phyloP scores from a whole-genome alignment of 2,329 filamentous ascomycete species.

The Pezicula carpinea region DNA sequence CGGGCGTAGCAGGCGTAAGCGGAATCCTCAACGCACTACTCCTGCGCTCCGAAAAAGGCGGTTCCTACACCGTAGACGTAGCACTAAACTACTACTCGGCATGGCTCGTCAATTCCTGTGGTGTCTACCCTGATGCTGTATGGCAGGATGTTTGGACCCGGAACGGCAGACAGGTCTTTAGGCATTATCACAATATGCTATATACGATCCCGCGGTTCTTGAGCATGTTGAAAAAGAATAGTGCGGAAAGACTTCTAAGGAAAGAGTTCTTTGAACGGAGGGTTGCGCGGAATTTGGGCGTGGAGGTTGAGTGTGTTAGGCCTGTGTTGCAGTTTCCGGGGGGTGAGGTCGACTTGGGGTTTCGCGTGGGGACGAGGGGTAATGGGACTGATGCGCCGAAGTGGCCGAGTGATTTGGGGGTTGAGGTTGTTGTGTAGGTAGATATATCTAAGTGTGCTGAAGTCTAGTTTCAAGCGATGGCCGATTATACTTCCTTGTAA shows the following conservation, averaged over 20 bases:
- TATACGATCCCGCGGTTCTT: slow-evolving; percentile 36
- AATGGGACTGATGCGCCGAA: slow-evolving; percentile 44
- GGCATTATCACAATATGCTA: slow-evolving; percentile 45
- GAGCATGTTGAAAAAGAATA: slow-evolving; percentile 35
- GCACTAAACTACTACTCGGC: slow-evolving; percentile 38
- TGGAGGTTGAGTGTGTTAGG: slow-evolving; percentile 35
- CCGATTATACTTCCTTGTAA: no score
- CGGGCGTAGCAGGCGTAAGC: slow-evolving; percentile 36
- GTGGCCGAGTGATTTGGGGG: slow-evolving; percentile 42
- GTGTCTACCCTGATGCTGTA: slow-evolving; percentile 35
- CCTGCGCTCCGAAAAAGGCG: slow-evolving; percentile 33
- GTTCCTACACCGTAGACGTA: slow-evolving; percentile 36
- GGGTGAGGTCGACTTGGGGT: slow-evolving; percentile 35
- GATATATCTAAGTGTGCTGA: no score
- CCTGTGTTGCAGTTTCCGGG: slow-evolving; percentile 37
- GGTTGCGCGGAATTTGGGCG: slow-evolving; percentile 33
- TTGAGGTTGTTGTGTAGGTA: slow-evolving; percentile 30
- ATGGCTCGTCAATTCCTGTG: slow-evolving; percentile 35
- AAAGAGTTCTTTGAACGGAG: slow-evolving; percentile 43
- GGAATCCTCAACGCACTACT: slow-evolving; percentile 38
- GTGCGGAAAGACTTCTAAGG: slow-evolving; percentile 36
- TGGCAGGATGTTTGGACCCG: slow-evolving; percentile 44
- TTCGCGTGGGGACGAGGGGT: slow-evolving; percentile 43
- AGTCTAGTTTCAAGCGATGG: no score
- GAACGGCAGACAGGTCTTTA: slow-evolving; percentile 42